Percentiles rank a stretch among this genome's conserved stretches.
These are phyloP conservation scores for Agapanthus africanus DNA, from an alignment of 106 monocot species.

Conservation along the genomic window DNA sequence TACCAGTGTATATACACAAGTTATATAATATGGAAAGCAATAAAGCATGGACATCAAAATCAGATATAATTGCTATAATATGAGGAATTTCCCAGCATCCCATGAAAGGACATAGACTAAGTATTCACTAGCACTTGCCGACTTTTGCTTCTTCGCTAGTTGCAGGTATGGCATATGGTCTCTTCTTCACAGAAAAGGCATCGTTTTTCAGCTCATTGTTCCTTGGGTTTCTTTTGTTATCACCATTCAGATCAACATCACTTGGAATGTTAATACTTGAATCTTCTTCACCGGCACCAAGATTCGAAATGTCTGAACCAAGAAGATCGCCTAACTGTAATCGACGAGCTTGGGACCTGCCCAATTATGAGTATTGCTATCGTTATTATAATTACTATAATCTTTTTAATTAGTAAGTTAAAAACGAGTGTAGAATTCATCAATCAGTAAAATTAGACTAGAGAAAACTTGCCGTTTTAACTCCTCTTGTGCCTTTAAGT, in stretches of 20 bases:
- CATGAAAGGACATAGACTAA: neutral
- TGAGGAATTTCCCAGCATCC: neutral
- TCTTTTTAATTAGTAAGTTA: neutral
- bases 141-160: constrained; percentile 39
- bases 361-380: no score
- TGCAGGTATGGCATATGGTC: constrained; percentile 9
- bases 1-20: no score
- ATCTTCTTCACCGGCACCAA: constrained; percentile 38
- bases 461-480: constrained; percentile 34
- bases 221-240: constrained; percentile 19
- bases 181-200: constrained; percentile 30
- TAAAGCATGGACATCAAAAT: neutral
- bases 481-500: constrained; percentile 54
- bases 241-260: constrained; percentile 30
- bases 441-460: neutral
- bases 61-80: neutral
- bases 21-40: neutral
- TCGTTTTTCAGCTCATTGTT: constrained; percentile 18
- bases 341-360: constrained; percentile 46
- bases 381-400: neutral
- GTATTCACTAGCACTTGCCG: constrained; percentile 11
- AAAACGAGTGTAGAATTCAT: neutral
- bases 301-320: constrained; percentile 34
- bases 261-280: constrained; percentile 39
- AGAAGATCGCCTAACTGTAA: constrained; percentile 34